A percentile compares a stretch with the other conserved stretches of the same genome.
These are phyloP conservation scores for Penicillium fuscoglaucum DNA, from an alignment of 2,329 filamentous ascomycete genomes.

Conservation along the genomic window DNA sequence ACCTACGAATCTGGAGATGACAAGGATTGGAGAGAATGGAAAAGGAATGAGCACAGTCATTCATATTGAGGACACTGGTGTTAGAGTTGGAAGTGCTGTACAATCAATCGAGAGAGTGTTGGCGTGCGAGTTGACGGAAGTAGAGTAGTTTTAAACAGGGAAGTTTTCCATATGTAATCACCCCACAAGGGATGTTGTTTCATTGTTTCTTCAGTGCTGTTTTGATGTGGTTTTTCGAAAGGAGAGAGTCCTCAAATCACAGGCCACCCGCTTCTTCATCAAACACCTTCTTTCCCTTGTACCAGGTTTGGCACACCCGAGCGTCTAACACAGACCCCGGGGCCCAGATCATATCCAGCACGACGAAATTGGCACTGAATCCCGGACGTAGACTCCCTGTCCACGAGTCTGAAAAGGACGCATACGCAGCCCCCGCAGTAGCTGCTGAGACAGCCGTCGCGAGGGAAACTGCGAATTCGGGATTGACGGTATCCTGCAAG, in stretches of 20 bases:
- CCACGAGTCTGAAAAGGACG: conserved; percentile 45
- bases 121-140: background rate
- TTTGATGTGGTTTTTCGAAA: background rate
- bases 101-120: background rate
- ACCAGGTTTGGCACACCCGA: conserved; percentile 46
- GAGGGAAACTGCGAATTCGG: conserved; percentile 44
- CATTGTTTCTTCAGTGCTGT: background rate
- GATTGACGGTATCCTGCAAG: conserved; percentile 41
- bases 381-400: conserved; percentile 42
- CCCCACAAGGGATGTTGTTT: too few relatives aligned
- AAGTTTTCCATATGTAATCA: background rate
- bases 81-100: background rate
- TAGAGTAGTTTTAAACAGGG: background rate
- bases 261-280: background rate
- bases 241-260: background rate
- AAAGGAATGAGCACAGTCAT: background rate
- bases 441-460: conserved; percentile 47
- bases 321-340: conserved; percentile 41
- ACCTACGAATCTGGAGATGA: background rate
- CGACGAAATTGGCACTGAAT: conserved; percentile 46
- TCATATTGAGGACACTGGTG: background rate
- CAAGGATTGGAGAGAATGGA: background rate
- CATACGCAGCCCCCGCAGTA: conserved; percentile 48
- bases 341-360: conserved; percentile 45
- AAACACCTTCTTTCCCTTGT: conserved; percentile 31